Percentiles rank a stretch among this genome's conserved stretches.
phyloP scores from a whole-genome alignment of 1,284 basidiomycete species.

The Ustilago hordei region DNA sequence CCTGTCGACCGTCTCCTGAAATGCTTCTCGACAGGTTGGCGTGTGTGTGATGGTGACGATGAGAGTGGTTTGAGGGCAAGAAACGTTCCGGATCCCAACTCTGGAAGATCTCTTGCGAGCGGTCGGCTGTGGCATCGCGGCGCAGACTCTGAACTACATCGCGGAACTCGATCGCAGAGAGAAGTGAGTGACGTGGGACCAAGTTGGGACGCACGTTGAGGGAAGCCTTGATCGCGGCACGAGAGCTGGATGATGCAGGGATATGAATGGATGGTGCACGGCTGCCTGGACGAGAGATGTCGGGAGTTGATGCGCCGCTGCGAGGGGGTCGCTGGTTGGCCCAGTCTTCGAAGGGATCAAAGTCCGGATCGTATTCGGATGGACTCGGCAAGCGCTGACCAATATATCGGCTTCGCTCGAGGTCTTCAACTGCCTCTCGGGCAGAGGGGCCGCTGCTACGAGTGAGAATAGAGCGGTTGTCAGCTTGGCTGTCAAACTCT shows the following conservation, averaged over 20 bases:
- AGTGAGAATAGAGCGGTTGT: slow-evolving; percentile 33
- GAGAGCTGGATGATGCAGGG: slow-evolving; percentile 31
- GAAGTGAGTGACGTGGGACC: slow-evolving; percentile 75
- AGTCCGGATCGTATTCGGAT: slow-evolving; percentile 58
- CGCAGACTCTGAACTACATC: slow-evolving; percentile 85
- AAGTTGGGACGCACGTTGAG: slow-evolving; percentile 41
- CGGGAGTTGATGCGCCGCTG: slow-evolving; percentile 31
- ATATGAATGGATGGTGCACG: slow-evolving; percentile 34
- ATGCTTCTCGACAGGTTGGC: slow-evolving; percentile 14
- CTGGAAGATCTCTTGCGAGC: slow-evolving; percentile 58
- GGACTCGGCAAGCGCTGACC: slow-evolving; percentile 45
- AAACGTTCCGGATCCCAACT: slow-evolving; percentile 62
- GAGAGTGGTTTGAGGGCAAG: slow-evolving; percentile 29
- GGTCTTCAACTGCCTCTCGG: slow-evolving; percentile 6
- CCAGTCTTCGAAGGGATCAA: slow-evolving; percentile 60
- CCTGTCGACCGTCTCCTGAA: slow-evolving; percentile 19
- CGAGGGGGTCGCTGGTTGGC: slow-evolving; percentile 20
- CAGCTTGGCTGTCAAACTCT: slow-evolving; percentile 47
- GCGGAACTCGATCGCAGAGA: slow-evolving; percentile 92
- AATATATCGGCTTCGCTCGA: slow-evolving; percentile 11
- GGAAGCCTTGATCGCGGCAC: slow-evolving; percentile 10
- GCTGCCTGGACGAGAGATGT: slow-evolving; percentile 13
- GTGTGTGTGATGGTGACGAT: slow-evolving; percentile 35
- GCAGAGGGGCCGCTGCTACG: slow-evolving; percentile 23
- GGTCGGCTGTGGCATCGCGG: slow-evolving; percentile 69